phyloP scores from a whole-genome alignment of 2,329 filamentous ascomycete genomes.

The Dichotomopilus funicola region DNA sequence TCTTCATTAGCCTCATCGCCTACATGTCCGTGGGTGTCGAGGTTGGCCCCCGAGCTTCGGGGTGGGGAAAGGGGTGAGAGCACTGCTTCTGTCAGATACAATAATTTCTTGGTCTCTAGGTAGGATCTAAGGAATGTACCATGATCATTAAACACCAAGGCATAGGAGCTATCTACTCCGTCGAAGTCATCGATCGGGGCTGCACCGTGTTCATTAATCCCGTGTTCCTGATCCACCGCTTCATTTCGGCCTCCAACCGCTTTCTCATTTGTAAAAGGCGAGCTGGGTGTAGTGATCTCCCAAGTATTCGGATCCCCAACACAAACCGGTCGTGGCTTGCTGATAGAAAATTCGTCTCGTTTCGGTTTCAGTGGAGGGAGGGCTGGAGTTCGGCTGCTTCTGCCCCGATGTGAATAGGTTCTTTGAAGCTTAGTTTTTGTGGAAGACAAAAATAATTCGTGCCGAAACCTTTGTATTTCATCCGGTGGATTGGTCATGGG shows the following conservation, averaged over 20 bases:
- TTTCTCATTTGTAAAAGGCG: not conserved
- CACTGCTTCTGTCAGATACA: not conserved
- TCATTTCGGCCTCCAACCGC: not conserved
- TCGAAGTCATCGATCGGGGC: not conserved
- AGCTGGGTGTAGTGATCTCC: not conserved
- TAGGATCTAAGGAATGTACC: not conserved
- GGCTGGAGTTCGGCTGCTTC: not conserved
- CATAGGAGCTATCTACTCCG: no score
- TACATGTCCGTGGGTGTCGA: no score
- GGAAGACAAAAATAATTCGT: not conserved
- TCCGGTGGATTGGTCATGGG: not conserved
- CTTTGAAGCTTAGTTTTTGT: not conserved
- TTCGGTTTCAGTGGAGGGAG: constrained; percentile 12
- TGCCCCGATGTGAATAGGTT: constrained; percentile 18
- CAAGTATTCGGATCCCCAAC: not conserved
- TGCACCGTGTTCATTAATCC: not conserved
- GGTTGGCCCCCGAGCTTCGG: not conserved
- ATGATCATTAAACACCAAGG: not conserved
- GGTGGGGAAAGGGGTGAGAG: not conserved
- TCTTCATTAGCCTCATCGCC: not conserved
- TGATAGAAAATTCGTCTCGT: not conserved
- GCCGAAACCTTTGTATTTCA: not conserved
- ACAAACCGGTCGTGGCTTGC: not conserved
- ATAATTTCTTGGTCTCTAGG: no score
- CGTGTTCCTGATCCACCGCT: not conserved